Evolutionary conservation across 768 basidiomycete species (phyloP).

Genomic region (Agrocybe chaxingu): DNA sequence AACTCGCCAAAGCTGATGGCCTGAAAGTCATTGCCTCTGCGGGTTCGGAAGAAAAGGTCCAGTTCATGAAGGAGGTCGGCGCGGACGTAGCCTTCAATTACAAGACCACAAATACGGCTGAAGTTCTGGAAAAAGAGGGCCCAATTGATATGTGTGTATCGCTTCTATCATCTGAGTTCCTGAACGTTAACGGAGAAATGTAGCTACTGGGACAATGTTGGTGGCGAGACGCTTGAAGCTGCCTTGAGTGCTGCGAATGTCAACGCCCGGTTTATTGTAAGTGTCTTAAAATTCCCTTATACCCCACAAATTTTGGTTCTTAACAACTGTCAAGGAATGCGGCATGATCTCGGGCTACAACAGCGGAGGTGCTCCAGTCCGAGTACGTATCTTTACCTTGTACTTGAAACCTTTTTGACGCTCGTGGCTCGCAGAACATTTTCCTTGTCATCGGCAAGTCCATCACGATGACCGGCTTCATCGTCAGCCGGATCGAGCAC

Average conservation of each 20-base stretch:
- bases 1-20: slow-evolving; percentile 49
- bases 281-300: slow-evolving; percentile 8
- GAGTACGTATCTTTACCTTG: slow-evolving; percentile 15
- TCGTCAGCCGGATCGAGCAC: slow-evolving; percentile 20
- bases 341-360: slow-evolving; percentile 41
- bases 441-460: slow-evolving; percentile 33
- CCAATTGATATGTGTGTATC: slow-evolving; percentile 40
- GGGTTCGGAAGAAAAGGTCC: slow-evolving; percentile 72
- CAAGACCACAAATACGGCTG: slow-evolving; percentile 52
- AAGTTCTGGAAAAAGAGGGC: slow-evolving; percentile 54
- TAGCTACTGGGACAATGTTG: slow-evolving; percentile 59
- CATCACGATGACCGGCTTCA: slow-evolving; percentile 35
- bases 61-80: slow-evolving; percentile 56
- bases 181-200: not conserved
- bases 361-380: slow-evolving; percentile 23
- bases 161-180: not conserved
- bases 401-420: not conserved
- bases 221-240: slow-evolving; percentile 55
- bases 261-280: slow-evolving; percentile 49
- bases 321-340: slow-evolving; percentile 29
- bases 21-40: slow-evolving; percentile 69
- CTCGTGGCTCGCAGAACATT: slow-evolving; percentile 26
- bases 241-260: slow-evolving; percentile 44
- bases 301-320: not conserved
- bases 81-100: slow-evolving; percentile 74